Evolutionary conservation across 1,284 basidiomycete genomes (phyloP), one percentile per base, ranked within the genome.

Genomic region (Cystobasidium sp.): DNA sequence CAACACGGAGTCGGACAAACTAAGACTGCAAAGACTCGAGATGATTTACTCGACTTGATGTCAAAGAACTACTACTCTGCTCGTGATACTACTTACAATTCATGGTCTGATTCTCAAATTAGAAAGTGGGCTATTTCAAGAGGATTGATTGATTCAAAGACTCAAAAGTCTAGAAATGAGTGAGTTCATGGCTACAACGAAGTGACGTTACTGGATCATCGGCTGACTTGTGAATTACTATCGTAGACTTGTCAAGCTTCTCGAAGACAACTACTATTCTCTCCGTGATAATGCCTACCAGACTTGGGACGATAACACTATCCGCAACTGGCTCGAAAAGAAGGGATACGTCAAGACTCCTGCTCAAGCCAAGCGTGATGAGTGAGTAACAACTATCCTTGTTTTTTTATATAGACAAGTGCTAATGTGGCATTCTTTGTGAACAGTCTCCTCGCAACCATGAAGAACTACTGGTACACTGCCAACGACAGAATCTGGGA

Each of bases 41-140:
- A 93, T 51, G 86, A 88, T 75, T 87, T 95, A 47, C 79, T 88
- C 61, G 85, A 85, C 16, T 81, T 88, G 69, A 93, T 97, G 90
- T 85, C 88, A 75, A 84, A 86, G 61, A 94, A 93, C 81, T 94
- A 95, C 82, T 96, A 92, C 80, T 83, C 83, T 43, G 82, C 82
- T 67, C 82, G 83, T 78, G 86, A 86, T 78, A 86, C 85, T 47
- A 91, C 77, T 10, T 77, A 76, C 75, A 74, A 66, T 55, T 68
- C 49, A 24, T 80, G 78, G 78, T 76, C 75, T 41, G 75, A 78
- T 68, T 77, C 71, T 22, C 56, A 53, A 31, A 37, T 80, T 24
- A 67, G 76, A 24, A 76, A 77, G 24, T 80, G 79, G 79, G 76
- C 80, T 67, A 77, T 78, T 66, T 75, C 68, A 41, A 75, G 79